Evolutionary conservation across 345 rosid genomes (phyloP), one percentile per base, ranked within the genome.

Genomic region (Sonneratia caseolaris): DNA sequence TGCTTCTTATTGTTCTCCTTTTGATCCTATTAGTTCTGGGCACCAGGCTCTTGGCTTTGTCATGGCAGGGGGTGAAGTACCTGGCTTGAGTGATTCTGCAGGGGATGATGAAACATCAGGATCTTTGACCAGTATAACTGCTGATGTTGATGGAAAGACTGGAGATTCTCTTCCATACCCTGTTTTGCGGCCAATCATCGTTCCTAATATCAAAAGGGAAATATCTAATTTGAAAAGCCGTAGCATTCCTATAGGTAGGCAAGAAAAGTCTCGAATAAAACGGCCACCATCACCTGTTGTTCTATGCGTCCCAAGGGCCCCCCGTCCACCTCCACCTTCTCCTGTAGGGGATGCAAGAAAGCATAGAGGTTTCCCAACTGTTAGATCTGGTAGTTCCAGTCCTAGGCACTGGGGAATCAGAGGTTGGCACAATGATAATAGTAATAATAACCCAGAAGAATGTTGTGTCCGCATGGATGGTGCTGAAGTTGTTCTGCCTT

Each of bases 341-440:
- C 91, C 97, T 76, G 97, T 83, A 77, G 89, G 89, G 64, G 90
- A 88, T 71, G 81, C 98, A 49, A 87, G 96, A 84, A 89, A 91
- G 79, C 91, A 85, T 32, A 84, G 96, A 66, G 97, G 98, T 53
- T 87, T 91, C 79, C 93, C 98, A 42, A 89, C 88, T 75, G 98
- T 94, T 79, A 91, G 98, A 81, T 94, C 98, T 62, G 98, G 98
- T 80, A 94, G 98, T 82, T 94, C 98, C 75, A 94, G 98, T 79
- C 98, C 98, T 66, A 86, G 98, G 81, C 91, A 94, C 68, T 94
- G 98, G 98, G 88, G 97, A 77, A 76, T 91, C 83, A 89, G 90
- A 84, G 92, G 97, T 80, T 85, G 90, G 87, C 86, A 84, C 70
- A 85, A 85, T 75, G 97, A 94, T 70, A 88, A 88, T 75, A 81